Evolutionary conservation across 2,329 filamentous ascomycete species (phyloP), one percentile per base, ranked within the genome.

Genomic region (Exutisphaerella laricina): DNA sequence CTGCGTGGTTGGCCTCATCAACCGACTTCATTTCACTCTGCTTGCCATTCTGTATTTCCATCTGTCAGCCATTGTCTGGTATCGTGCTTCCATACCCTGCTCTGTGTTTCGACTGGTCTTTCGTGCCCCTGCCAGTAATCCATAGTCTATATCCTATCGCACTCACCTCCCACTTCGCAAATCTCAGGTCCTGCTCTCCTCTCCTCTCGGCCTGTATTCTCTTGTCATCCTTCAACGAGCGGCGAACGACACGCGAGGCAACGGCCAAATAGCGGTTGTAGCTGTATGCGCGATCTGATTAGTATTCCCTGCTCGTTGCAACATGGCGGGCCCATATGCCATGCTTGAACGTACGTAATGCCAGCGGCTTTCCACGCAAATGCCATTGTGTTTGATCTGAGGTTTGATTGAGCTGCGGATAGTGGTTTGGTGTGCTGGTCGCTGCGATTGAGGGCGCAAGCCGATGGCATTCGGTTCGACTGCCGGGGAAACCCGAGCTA

Each of bases 261-360:
- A 98, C 80, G 66, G 89, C 82, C 68, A 98, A 83, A 83, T 96
- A 97, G 76, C 89, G 92, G 84, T 98, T 98, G 87, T 98, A 98
- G 75, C 92, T 98, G 69, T 66, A 41, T 32, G 26, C 48, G 47
- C 46, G 29, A 35, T 14, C n/a, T n/a, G n/a, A n/a, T 31, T 34
- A 39, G 52, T 38, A 55, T 50, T 48, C 23, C 21, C 13, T 37
- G 30, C 28, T 29, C 29, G 31, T n/a, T 33, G n/a, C n/a, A n/a
- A n/a, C n/a, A n/a, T n/a, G n/a, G n/a, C n/a, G n/a, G n/a, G n/a
- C n/a, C n/a, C n/a, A n/a, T n/a, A n/a, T n/a, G n/a, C n/a, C n/a
- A n/a, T n/a, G n/a, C n/a, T n/a, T n/a, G n/a, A 6, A 78, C 87
- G 70, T 85, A 95, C 89, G 83, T 94, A 68, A 97, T 78, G 73